Percentiles rank a stretch among this genome's conserved stretches.
Conservation (phyloP, 129 eudicot genomes). For the Flaveria linearis region DNA sequence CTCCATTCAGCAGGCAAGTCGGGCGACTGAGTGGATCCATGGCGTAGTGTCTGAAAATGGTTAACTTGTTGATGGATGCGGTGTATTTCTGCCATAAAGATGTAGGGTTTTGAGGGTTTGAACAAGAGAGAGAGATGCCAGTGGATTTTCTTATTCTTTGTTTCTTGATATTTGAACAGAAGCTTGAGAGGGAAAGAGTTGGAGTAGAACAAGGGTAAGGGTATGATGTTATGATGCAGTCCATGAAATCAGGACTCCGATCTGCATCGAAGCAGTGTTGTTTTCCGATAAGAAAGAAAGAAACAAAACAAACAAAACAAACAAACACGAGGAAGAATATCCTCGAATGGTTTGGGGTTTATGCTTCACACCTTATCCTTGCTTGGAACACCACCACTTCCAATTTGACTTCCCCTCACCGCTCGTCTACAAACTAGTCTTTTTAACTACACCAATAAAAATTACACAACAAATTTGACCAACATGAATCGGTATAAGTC, state of each 20-base stretch:
- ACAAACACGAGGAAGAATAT: conserved; percentile 15
- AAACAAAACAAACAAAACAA: too few relatives aligned
- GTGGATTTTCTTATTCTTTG: conserved; percentile 21
- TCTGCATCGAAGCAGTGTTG: too few relatives aligned
- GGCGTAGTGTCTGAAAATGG: too few relatives aligned
- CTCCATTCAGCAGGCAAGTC: conserved; percentile 53
- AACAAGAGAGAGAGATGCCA: conserved; percentile 28
- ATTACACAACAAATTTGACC: too few relatives aligned
- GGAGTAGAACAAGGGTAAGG: neutral
- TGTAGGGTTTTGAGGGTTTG: conserved; percentile 41
- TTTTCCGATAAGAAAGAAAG: neutral
- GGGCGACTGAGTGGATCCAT: too few relatives aligned
- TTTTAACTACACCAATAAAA: too few relatives aligned
- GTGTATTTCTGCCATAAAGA: conserved; percentile 43
- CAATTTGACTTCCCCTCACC: too few relatives aligned
- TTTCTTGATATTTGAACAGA: neutral
- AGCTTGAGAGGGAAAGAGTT: too few relatives aligned
- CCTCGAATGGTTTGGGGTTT: conserved; percentile 30
- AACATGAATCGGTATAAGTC: too few relatives aligned
- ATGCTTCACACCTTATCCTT: conserved; percentile 15
- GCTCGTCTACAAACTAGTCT: too few relatives aligned
- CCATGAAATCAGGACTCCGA: conserved; percentile 36
- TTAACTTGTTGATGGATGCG: conserved; percentile 27
- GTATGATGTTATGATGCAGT: conserved; percentile 11
- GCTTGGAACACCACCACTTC: too few relatives aligned